Percentiles rank a stretch among this genome's conserved stretches.
Conservation (phyloP, 2,329 filamentous ascomycete species). For the Exophiala lecanii-corni region DNA sequence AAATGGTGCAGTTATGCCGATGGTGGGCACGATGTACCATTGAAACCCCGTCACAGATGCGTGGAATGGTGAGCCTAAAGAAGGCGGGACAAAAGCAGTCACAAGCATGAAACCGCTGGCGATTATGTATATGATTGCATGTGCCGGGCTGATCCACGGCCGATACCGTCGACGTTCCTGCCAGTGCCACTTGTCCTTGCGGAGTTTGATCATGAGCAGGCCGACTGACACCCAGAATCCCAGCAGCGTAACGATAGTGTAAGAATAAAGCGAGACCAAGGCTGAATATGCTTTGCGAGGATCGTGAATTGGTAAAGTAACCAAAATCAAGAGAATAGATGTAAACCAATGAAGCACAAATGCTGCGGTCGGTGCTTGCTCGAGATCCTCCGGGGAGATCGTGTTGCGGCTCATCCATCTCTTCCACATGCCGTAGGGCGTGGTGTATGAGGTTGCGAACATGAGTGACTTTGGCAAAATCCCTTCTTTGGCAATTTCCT, state of each 20-base stretch:
- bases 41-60: slow-evolving; percentile 5
- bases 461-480: slow-evolving; percentile 49
- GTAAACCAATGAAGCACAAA: slow-evolving; percentile 38
- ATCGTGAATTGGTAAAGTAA: slow-evolving; percentile 25
- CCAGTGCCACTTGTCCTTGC: slow-evolving; percentile 4
- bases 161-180: slow-evolving; percentile 9
- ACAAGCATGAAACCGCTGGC: slow-evolving; percentile 7
- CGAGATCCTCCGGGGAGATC: slow-evolving; percentile 21
- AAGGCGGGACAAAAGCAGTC: slow-evolving; percentile 7
- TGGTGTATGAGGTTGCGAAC: slow-evolving; percentile 35
- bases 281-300: slow-evolving; percentile 30
- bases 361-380: slow-evolving; percentile 36
- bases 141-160: slow-evolving; percentile 6
- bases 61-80: slow-evolving; percentile 5
- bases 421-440: slow-evolving; percentile 28
- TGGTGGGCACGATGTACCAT: slow-evolving; percentile 9
- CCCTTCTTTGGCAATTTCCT: slow-evolving; percentile 58
- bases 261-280: slow-evolving; percentile 37
- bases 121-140: slow-evolving; percentile 4
- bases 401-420: slow-evolving; percentile 18
- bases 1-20: slow-evolving; percentile 6
- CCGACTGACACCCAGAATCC: slow-evolving; percentile 19
- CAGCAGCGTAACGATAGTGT: slow-evolving; percentile 33
- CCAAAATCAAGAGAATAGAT: slow-evolving; percentile 33
- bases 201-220: slow-evolving; percentile 14